Evolutionary conservation across 2,329 filamentous ascomycete species (phyloP).

Genomic region (Fusarium concolor): DNA sequence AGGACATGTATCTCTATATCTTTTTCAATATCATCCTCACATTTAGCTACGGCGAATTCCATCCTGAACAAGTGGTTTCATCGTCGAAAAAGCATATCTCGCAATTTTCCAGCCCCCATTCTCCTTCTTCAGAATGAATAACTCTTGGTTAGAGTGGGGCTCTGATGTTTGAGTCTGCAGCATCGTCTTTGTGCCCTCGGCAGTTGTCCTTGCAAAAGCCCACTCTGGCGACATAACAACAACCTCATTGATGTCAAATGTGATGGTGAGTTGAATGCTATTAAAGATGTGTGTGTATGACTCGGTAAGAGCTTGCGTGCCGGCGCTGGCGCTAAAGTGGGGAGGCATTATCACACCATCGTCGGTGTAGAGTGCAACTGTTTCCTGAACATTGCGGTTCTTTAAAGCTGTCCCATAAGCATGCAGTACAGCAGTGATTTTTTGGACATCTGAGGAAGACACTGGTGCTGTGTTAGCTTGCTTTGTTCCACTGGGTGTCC

Average conservation of each 20-base stretch:
- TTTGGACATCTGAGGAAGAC: not conserved
- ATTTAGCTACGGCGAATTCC: not conserved
- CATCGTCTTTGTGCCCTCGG: not conserved
- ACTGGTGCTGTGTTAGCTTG: not conserved
- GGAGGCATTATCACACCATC: not conserved
- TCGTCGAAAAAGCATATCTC: not conserved
- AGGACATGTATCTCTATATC: not conserved
- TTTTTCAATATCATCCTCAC: fast-evolving
- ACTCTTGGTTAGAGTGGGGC: not conserved
- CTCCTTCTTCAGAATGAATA: not conserved
- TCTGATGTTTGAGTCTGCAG: not conserved
- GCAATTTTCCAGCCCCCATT: not conserved
- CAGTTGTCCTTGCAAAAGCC: not conserved
- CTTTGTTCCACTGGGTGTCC: fast-evolving
- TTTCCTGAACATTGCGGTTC: not conserved
- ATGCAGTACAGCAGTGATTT: not conserved
- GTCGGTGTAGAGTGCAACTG: not conserved
- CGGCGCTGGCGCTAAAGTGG: not conserved
- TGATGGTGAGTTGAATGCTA: not conserved
- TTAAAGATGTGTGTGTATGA: not conserved
- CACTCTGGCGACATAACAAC: not conserved
- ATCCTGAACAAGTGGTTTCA: not conserved
- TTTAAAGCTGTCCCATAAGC: not conserved
- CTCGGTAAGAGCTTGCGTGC: fast-evolving
- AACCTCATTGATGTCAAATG: not conserved